Evolutionary conservation across 106 monocot species (phyloP).

Genomic region (Gastrodia elata): DNA sequence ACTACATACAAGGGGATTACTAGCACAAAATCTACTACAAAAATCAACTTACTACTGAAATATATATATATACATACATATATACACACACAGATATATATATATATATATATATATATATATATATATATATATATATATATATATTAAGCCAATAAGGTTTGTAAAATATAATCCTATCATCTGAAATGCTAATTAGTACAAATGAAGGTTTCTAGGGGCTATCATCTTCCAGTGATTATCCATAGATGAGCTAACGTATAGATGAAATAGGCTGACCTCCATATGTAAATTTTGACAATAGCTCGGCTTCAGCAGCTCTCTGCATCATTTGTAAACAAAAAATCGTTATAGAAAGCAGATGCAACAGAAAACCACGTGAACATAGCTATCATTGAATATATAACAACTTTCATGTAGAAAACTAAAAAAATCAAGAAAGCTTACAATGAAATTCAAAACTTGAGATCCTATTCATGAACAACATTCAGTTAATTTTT

Average conservation of each 20-base stretch:
- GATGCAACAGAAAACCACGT: background rate
- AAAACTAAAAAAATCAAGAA: background rate
- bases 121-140: too few species aligned
- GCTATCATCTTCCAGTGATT: background rate
- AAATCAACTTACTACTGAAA: too few species aligned
- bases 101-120: too few species aligned
- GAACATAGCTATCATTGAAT: background rate
- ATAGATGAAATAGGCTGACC: slow-evolving; percentile 20
- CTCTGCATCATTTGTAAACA: slow-evolving; percentile 29
- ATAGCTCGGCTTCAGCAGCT: slow-evolving; percentile 67
- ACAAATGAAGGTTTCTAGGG: background rate
- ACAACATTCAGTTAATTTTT: background rate
- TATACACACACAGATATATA: too few species aligned
- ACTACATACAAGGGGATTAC: background rate
- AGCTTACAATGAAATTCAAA: background rate
- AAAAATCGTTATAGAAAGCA: background rate
- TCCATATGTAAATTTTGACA: slow-evolving; percentile 65
- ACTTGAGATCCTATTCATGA: background rate
- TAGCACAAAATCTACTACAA: background rate
- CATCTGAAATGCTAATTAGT: background rate
- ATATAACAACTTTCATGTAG: background rate
- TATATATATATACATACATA: too few species aligned
- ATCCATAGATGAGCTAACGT: background rate
- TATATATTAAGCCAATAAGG: too few species aligned
- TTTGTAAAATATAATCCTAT: background rate